These are phyloP conservation scores for Laetiporus sulphureus DNA, from an alignment of 1,284 basidiomycete species.

Conservation along the genomic window DNA sequence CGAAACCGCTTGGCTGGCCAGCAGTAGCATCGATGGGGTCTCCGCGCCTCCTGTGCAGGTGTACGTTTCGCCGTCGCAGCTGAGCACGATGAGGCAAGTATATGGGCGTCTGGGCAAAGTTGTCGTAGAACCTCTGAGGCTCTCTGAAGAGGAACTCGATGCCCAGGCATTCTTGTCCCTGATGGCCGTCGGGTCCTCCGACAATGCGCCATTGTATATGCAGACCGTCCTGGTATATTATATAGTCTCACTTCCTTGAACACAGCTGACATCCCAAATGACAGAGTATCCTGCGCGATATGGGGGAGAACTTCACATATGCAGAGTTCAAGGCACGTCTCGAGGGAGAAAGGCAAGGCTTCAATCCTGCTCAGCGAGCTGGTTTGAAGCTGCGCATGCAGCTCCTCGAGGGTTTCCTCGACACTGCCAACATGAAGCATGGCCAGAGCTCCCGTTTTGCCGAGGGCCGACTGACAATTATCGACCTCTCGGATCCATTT, in stretches of 20 bases:
- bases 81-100: conserved; percentile 19
- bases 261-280: neutral
- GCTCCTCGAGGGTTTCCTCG: conserved; percentile 17
- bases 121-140: conserved; percentile 23
- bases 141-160: conserved; percentile 25
- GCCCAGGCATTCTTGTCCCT: conserved; percentile 28
- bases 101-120: conserved; percentile 24
- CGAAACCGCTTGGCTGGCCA: conserved; percentile 58
- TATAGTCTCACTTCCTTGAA: neutral
- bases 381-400: conserved; percentile 21
- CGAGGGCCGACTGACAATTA: conserved; percentile 21
- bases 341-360: conserved; percentile 9
- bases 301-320: conserved; percentile 21
- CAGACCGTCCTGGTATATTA: conserved; percentile 17
- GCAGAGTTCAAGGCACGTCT: conserved; percentile 14
- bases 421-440: conserved; percentile 1
- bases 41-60: conserved; percentile 45
- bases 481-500: conserved; percentile 55
- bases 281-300: conserved; percentile 20
- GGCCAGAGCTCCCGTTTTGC: conserved; percentile 13
- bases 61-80: conserved; percentile 41
- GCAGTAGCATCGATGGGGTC: conserved; percentile 30
- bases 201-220: conserved; percentile 21
- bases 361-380: conserved; percentile 17
- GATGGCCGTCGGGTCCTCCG: conserved; percentile 27